Evolutionary conservation across 1,139 yeast species (phyloP).

Genomic region (Candida tropicalis): DNA sequence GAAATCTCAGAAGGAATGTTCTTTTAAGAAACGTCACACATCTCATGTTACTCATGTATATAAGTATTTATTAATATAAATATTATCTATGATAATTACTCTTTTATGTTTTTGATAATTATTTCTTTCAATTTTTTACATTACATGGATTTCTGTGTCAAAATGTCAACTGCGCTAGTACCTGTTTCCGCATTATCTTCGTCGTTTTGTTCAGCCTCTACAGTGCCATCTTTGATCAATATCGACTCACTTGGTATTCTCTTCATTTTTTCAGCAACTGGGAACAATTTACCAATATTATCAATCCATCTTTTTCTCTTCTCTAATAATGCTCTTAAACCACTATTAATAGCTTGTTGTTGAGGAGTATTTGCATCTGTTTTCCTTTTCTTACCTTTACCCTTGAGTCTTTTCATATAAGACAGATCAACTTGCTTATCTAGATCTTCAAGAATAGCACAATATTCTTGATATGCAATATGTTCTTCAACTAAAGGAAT

Average conservation of each 20-base stretch:
- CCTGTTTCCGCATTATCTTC: conserved; percentile 29
- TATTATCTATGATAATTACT: not conserved
- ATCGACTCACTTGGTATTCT: conserved; percentile 71
- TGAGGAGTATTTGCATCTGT: conserved; percentile 42
- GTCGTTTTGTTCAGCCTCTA: conserved; percentile 46
- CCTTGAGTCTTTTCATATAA: conserved; percentile 79
- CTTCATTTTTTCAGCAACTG: conserved; percentile 68
- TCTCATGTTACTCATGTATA: not conserved
- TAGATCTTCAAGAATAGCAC: conserved; percentile 85
- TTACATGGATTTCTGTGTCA: conserved; percentile 15
- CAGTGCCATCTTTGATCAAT: conserved; percentile 42
- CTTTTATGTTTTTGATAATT: not conserved
- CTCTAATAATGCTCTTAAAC: conserved; percentile 77
- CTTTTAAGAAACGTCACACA: conserved; percentile 14
- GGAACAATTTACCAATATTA: conserved; percentile 84
- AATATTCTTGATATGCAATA: conserved; percentile 93
- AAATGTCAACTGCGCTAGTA: conserved; percentile 19
- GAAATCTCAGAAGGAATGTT: conserved; percentile 49
- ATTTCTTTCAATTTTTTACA: not conserved
- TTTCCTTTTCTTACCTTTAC: conserved; percentile 81
- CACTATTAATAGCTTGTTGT: conserved; percentile 67
- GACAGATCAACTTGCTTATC: conserved; percentile 98
- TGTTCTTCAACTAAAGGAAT: conserved; percentile 84
- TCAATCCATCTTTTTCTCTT: conserved; percentile 88
- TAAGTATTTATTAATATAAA: conserved; percentile 1